Evolutionary conservation across 345 rosid genomes (phyloP).

Genomic region (Noccaea caerulescens): DNA sequence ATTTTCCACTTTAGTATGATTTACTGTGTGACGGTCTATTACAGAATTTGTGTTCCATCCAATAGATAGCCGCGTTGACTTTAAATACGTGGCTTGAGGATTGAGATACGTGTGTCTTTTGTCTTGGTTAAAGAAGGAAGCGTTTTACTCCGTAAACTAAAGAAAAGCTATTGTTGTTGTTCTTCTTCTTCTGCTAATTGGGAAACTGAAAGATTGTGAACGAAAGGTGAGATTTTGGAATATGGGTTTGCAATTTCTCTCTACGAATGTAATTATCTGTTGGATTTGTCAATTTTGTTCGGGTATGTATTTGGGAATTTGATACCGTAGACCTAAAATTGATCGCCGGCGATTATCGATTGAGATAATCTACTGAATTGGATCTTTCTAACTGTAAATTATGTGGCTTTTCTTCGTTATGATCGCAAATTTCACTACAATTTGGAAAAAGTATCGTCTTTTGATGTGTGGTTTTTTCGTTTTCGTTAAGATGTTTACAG

Average conservation of each 20-base stretch:
- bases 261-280: background rate
- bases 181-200: constrained; percentile 8
- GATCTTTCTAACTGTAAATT: background rate
- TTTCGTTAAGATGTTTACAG: background rate
- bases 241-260: background rate
- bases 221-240: constrained; percentile 32
- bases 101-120: background rate
- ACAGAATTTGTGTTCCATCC: constrained; percentile 16
- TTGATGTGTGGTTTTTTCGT: constrained; percentile 7
- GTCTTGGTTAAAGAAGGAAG: background rate
- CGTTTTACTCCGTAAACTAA: background rate
- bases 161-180: background rate
- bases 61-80: constrained; percentile 14
- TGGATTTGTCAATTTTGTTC: background rate
- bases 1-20: background rate
- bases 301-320: background rate
- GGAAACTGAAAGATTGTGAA: constrained; percentile 29
- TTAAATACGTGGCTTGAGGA: constrained; percentile 12
- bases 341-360: constrained; percentile 1
- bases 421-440: background rate
- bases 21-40: background rate
- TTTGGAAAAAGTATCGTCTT: background rate
- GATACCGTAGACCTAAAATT: constrained; percentile 23
- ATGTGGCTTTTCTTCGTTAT: constrained; percentile 6
- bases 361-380: constrained; percentile 2